phyloP scores from a whole-genome alignment of 768 basidiomycete species.

The Exidia glandulosa region DNA sequence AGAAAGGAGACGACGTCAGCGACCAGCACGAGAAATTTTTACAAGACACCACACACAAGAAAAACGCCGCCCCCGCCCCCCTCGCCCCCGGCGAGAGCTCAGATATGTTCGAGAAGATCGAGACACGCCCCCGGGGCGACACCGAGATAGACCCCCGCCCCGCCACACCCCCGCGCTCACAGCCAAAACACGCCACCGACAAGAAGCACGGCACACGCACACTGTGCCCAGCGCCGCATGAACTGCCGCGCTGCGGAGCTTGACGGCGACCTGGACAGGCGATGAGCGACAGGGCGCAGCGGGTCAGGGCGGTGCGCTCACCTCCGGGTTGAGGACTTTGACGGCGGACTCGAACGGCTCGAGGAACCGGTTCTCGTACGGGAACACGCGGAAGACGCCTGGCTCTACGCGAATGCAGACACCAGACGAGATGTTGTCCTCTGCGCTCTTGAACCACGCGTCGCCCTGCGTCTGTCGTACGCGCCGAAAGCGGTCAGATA shows the following conservation, averaged over 20 bases:
- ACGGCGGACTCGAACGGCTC: constrained; percentile 77
- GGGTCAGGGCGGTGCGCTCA: too few relatives aligned
- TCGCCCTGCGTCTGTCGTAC: constrained; percentile 60
- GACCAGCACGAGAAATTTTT: background rate
- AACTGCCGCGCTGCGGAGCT: constrained; percentile 66
- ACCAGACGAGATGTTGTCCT: constrained; percentile 70
- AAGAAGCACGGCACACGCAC: constrained; percentile 28
- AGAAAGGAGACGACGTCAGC: background rate
- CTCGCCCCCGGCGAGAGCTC: constrained; percentile 63
- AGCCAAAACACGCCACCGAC: background rate
- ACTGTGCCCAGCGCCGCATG: constrained; percentile 65
- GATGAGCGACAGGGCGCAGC: too few relatives aligned
- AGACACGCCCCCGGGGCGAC: constrained; percentile 76
- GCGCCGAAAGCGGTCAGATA: background rate
- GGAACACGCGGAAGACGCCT: constrained; percentile 69
- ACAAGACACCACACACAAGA: constrained; percentile 38
- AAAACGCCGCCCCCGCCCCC: constrained; percentile 90
- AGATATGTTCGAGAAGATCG: constrained; percentile 72
- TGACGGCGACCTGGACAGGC: constrained; percentile 82
- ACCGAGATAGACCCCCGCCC: constrained; percentile 31
- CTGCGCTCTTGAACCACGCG: constrained; percentile 78
- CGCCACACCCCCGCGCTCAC: background rate
- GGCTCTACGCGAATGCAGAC: constrained; percentile 63
- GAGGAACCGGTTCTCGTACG: constrained; percentile 73
- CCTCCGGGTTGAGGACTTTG: constrained; percentile 62